phyloP scores from a whole-genome alignment of 2,329 filamentous ascomycete genomes.

The Macrophomina tecta region DNA sequence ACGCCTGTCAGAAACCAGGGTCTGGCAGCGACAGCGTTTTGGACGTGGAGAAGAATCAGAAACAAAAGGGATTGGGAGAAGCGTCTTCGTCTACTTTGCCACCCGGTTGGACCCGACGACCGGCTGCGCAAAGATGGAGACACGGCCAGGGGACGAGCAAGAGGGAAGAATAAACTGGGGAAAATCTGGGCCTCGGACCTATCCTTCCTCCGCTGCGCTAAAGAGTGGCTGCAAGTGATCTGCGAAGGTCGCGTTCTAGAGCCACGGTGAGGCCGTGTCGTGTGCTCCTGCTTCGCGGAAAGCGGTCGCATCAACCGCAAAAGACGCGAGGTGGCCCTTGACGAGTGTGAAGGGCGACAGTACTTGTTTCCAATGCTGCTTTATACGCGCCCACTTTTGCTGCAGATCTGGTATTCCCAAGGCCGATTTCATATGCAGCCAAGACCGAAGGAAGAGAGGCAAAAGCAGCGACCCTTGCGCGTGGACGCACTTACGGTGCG shows the following conservation, averaged over 20 bases:
- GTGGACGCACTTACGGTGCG: conserved; percentile 16
- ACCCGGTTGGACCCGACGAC: conserved; percentile 11
- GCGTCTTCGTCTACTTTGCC: not conserved
- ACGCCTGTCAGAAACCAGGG: not conserved
- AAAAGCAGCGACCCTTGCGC: conserved; percentile 3
- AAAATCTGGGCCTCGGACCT: not conserved
- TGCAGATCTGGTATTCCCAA: not conserved
- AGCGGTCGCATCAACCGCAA: not conserved
- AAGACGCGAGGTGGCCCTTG: not conserved
- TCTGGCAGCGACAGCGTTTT: not conserved
- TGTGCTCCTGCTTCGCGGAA: not conserved
- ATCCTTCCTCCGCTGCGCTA: conserved; percentile 2
- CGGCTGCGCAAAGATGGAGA: conserved; percentile 1
- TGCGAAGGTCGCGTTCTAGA: not conserved
- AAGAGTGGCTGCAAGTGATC: not conserved
- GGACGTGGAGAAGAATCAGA: not conserved
- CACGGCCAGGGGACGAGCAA: not conserved
- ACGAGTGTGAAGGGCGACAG: not conserved
- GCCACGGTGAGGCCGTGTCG: not conserved
- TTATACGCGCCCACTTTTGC: not conserved
- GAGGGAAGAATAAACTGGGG: conserved; percentile 7
- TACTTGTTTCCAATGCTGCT: not conserved
- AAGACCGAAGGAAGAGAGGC: not conserved
- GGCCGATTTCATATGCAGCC: not conserved
- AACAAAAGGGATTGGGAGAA: not conserved